phyloP scores from a whole-genome alignment of 257 asterid species.

The Fraxinus cuspidata region DNA sequence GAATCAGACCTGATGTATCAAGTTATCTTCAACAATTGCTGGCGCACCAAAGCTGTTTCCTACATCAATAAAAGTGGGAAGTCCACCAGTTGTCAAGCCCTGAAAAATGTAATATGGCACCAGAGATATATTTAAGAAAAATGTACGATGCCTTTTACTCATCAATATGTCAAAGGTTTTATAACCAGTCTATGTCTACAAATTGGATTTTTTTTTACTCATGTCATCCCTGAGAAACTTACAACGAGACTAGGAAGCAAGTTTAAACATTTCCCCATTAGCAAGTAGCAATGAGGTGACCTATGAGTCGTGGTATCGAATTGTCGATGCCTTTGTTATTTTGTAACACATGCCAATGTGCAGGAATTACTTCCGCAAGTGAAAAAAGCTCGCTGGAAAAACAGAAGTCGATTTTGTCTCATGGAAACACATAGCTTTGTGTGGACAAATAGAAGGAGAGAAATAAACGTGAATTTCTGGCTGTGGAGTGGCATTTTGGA shows the following conservation, averaged over 20 bases:
- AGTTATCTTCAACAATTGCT: slow-evolving; percentile 91
- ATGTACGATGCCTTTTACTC: slow-evolving; percentile 2
- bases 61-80: slow-evolving; percentile 95
- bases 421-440: background rate
- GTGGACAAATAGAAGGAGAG: too few species aligned
- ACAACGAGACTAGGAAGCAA: background rate
- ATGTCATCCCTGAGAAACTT: background rate
- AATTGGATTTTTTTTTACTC: background rate
- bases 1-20: slow-evolving; percentile 69
- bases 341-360: background rate
- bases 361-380: background rate
- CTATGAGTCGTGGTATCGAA: background rate
- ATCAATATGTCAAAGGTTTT: slow-evolving; percentile 4
- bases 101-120: slow-evolving; percentile 31
- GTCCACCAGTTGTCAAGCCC: slow-evolving; percentile 99
- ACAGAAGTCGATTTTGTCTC: background rate
- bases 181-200: background rate
- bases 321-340: background rate
- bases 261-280: background rate
- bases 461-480: background rate
- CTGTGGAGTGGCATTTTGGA: background rate
- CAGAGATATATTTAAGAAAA: slow-evolving; percentile 18
- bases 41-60: slow-evolving; percentile 99
- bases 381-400: background rate
- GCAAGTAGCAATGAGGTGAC: background rate